Conservation (phyloP, 1,284 basidiomycete species). For the Xerocomus minutiporus region DNA sequence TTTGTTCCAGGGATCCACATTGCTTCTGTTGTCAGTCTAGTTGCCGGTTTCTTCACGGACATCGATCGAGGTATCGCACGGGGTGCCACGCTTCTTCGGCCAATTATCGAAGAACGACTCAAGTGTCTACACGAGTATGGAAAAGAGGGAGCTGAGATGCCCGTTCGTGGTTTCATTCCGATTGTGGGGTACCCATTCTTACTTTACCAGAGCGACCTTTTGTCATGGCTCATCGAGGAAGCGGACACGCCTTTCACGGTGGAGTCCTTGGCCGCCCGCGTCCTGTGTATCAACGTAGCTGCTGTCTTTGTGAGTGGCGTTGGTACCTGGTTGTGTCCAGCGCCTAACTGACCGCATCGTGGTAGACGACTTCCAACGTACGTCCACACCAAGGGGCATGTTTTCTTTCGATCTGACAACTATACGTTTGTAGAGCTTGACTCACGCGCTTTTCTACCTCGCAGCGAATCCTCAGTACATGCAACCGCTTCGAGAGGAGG, state of each 20-base stretch:
- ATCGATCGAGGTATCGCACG: not conserved
- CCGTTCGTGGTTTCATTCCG: slow-evolving; percentile 29
- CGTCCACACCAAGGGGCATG: not conserved
- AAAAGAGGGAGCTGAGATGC: slow-evolving; percentile 36
- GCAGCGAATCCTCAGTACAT: slow-evolving; percentile 38
- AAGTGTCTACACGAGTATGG: slow-evolving; percentile 32
- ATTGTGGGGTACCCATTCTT: not conserved
- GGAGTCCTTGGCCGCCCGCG: slow-evolving; percentile 28
- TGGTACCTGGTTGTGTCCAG: not conserved
- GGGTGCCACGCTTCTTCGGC: slow-evolving; percentile 27
- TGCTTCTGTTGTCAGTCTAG: not conserved
- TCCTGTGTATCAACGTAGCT: slow-evolving; percentile 38
- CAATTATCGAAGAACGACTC: slow-evolving; percentile 39
- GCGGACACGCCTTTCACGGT: slow-evolving; percentile 23
- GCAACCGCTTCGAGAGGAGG: slow-evolving; percentile 41
- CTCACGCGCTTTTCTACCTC: slow-evolving; percentile 36
- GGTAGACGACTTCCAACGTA: slow-evolving; percentile 18
- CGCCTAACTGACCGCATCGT: not conserved
- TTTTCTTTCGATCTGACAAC: not conserved
- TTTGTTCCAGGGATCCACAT: not conserved
- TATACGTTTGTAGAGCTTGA: slow-evolving; percentile 23
- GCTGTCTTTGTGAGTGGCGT: slow-evolving; percentile 32
- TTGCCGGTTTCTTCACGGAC: not conserved
- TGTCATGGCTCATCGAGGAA: slow-evolving; percentile 45
- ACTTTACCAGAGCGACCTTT: slow-evolving; percentile 35